Evolutionary conservation across 108 stramenopile species (phyloP).

Genomic region (Nitzschia palea): DNA sequence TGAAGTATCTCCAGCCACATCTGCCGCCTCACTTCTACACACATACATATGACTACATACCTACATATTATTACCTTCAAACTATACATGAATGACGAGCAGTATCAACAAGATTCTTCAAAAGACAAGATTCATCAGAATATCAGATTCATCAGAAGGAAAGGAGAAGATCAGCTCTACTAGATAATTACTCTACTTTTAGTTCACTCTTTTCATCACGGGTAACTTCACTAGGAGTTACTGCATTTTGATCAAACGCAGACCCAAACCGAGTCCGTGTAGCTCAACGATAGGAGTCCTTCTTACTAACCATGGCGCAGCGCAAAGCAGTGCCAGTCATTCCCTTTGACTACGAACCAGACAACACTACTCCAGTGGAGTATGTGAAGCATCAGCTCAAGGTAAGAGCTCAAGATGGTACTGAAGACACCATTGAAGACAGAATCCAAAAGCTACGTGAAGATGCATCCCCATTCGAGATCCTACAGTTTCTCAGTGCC

Average conservation of each 20-base stretch:
- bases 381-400: not conserved
- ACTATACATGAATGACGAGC: no score
- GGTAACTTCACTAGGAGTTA: not conserved
- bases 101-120: no score
- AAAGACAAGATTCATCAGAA: no score
- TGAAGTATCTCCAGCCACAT: no score
- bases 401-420: not conserved
- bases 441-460: not conserved
- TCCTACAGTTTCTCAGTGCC: not conserved
- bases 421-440: not conserved
- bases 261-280: not conserved
- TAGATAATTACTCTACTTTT: no score
- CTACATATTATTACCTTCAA: no score
- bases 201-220: no score
- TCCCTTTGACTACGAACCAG: not conserved
- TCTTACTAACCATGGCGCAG: not conserved
- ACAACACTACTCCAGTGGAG: not conserved
- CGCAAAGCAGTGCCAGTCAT: not conserved
- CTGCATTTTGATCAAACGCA: not conserved
- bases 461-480: not conserved
- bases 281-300: not conserved
- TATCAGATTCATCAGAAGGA: no score
- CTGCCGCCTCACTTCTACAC: no score
- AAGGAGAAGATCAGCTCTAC: no score
- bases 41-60: no score